Evolutionary conservation across 1,139 yeast genomes (phyloP).

Genomic region (Pichia sp.): DNA sequence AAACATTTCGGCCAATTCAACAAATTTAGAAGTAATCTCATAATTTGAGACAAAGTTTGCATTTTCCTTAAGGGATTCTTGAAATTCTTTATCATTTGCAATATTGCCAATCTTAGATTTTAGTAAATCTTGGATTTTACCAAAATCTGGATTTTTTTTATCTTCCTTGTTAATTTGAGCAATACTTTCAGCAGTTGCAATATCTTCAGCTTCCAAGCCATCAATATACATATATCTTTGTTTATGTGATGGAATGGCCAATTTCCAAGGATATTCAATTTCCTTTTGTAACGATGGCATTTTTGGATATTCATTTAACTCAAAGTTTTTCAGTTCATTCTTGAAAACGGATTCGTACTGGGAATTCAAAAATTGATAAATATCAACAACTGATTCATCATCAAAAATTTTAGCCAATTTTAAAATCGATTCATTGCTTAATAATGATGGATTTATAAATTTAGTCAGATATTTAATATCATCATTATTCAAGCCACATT

Average conservation of each 20-base stretch:
- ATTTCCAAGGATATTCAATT: conserved; percentile 71
- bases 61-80: conserved; percentile 13
- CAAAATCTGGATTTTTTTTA: conserved; percentile 12
- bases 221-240: conserved; percentile 81
- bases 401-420: conserved; percentile 47
- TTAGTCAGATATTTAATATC: conserved; percentile 44
- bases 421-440: conserved; percentile 38
- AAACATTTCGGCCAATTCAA: conserved; percentile 53
- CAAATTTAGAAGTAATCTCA: conserved; percentile 31
- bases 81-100: conserved; percentile 1
- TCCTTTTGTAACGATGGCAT: conserved; percentile 57
- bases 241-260: conserved; percentile 92
- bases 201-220: conserved; percentile 38
- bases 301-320: conserved; percentile 41
- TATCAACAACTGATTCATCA: conserved; percentile 64
- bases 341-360: conserved; percentile 46
- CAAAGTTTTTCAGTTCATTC: conserved; percentile 43
- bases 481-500: conserved; percentile 21
- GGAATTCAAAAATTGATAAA: conserved; percentile 54
- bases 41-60: conserved; percentile 12
- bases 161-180: conserved; percentile 34
- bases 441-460: conserved; percentile 52
- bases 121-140: conserved; percentile 25
- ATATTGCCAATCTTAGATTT: conserved; percentile 2
- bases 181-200: conserved; percentile 30